phyloP scores from a whole-genome alignment of 2,329 filamentous ascomycete genomes.

The Cladophialophora yegresii region DNA sequence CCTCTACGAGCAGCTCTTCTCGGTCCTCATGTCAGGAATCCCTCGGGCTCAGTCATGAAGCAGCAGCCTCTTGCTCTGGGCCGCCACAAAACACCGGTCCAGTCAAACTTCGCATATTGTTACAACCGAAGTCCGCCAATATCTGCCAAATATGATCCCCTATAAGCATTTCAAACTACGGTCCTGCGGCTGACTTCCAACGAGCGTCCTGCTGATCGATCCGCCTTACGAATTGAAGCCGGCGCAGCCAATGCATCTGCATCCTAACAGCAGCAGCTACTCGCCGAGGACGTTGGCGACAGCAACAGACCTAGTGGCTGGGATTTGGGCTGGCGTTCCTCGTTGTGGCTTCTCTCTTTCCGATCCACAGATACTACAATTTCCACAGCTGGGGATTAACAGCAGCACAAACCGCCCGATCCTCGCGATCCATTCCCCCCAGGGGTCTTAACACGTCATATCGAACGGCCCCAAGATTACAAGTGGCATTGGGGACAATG shows the following conservation, averaged over 20 bases:
- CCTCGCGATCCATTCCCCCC: background rate
- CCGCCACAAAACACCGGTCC: background rate
- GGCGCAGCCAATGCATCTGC: background rate
- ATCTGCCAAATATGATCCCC: background rate
- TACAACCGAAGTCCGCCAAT: background rate
- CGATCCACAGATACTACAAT: background rate
- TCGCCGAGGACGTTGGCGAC: background rate
- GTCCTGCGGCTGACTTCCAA: background rate
- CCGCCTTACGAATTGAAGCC: background rate
- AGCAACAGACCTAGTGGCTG: background rate
- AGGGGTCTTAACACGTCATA: background rate
- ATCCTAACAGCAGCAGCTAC: background rate
- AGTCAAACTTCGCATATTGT: background rate
- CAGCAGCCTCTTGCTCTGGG: background rate
- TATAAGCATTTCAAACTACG: background rate
- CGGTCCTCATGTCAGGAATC: background rate
- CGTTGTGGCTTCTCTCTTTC: background rate
- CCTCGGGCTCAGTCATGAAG: background rate
- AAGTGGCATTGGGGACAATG: background rate
- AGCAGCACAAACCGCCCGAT: background rate
- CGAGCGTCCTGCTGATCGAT: background rate
- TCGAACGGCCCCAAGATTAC: background rate
- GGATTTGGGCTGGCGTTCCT: background rate
- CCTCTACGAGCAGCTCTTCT: background rate
- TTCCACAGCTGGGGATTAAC: background rate